A percentile compares a stretch with the other conserved stretches of the same genome.
Evolutionary conservation across 495 filamentous ascomycete genomes (phyloP).

Genomic region (Neurospora tetraspora): DNA sequence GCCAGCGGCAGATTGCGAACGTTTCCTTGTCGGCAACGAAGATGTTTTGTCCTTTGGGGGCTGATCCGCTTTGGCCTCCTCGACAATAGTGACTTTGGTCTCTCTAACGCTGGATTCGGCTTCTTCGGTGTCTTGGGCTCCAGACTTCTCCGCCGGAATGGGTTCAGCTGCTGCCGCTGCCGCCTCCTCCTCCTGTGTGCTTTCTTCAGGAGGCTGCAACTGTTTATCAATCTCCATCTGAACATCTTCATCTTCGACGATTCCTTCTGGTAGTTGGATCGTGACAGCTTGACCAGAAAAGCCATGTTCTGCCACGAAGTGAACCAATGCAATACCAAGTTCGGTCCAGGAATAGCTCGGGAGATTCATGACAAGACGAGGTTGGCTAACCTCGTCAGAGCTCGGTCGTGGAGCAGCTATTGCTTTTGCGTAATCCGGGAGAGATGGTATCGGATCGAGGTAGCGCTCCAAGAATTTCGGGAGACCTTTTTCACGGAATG

Average conservation of each 20-base stretch:
- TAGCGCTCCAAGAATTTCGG: conserved; percentile 52
- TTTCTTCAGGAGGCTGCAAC: conserved; percentile 10
- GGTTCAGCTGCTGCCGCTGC: conserved; percentile 1
- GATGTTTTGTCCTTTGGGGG: conserved; percentile 20
- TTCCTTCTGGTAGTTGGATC: conserved; percentile 26
- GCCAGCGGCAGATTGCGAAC: conserved; percentile 55
- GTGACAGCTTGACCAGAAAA: conserved; percentile 22
- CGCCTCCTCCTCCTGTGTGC: not conserved
- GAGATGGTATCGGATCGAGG: conserved; percentile 67
- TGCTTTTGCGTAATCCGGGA: conserved; percentile 45
- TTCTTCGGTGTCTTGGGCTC: not conserved
- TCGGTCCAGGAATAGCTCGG: conserved; percentile 31
- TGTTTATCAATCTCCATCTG: conserved; percentile 31
- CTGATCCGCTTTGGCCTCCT: conserved; percentile 8
- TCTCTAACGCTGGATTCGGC: not conserved
- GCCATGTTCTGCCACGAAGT: conserved; percentile 20
- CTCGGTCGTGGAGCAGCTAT: conserved; percentile 15
- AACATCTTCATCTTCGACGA: conserved; percentile 21
- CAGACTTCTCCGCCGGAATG: conserved; percentile 4
- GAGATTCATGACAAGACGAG: conserved; percentile 37
- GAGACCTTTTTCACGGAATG: conserved; percentile 51
- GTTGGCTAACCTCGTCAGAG: conserved; percentile 40
- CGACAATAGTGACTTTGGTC: not conserved
- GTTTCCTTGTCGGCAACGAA: conserved; percentile 41
- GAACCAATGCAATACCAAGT: conserved; percentile 29